phyloP scores from a whole-genome alignment of 1,139 yeast genomes.

The Protomyces arabidopsidicola region DNA sequence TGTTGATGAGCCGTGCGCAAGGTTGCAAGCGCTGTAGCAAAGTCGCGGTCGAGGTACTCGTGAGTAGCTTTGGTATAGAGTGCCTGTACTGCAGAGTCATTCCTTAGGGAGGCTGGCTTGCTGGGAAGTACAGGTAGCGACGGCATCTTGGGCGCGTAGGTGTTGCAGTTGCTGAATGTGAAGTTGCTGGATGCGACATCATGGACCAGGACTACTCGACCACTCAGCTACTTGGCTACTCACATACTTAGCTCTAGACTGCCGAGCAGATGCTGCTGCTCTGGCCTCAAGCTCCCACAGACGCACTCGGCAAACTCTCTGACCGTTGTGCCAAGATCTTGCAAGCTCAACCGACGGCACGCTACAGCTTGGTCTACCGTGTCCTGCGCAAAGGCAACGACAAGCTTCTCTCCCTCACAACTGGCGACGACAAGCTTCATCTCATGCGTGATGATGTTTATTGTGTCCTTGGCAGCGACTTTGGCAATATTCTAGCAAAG shows the following conservation, averaged over 20 bases:
- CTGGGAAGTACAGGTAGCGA: constrained; percentile 15
- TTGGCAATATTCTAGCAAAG: constrained; percentile 10
- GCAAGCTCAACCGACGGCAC: background rate
- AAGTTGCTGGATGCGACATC: background rate
- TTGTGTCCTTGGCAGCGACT: constrained; percentile 13
- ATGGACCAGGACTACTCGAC: no score
- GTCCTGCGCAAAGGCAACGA: background rate
- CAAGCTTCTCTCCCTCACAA: background rate
- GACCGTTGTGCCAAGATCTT: background rate
- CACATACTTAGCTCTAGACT: background rate
- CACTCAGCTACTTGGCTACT: no score
- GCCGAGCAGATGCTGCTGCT: background rate
- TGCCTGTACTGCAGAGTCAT: constrained; percentile 6
- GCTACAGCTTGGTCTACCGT: background rate
- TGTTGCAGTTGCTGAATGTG: background rate
- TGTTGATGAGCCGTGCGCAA: constrained; percentile 1
- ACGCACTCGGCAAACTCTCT: background rate
- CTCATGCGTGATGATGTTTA: constrained; percentile 3
- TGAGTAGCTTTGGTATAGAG: constrained; percentile 14
- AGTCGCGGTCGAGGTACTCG: constrained; percentile 11
- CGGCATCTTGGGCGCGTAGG: constrained; percentile 1
- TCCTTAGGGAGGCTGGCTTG: constrained; percentile 8
- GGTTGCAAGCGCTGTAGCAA: constrained; percentile 1
- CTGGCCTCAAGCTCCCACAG: background rate
- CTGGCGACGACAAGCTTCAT: constrained; percentile 4